Base-by-base conservation (phyloP, 108 stramenopile genomes). In the Schizochytrium sp. region DNA sequence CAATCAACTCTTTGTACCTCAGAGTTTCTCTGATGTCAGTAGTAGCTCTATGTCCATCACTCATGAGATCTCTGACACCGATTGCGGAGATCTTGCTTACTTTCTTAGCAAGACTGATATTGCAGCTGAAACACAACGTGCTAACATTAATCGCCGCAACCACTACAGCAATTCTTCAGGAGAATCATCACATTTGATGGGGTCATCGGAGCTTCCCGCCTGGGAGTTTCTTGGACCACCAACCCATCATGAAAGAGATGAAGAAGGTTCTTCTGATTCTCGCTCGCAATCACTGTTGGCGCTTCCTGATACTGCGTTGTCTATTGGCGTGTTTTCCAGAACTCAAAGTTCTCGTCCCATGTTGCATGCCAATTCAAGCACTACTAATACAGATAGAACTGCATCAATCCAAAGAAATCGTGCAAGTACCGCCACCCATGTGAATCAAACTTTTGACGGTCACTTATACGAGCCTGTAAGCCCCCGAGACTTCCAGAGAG, bases 41-140 rank as follows among this genome's bases (percentile, higher is more conserved):
- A n/a, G 19, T n/a, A n/a, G 0, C 19, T n/a, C 17, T 60, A n/a
- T n/a, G 59, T n/a, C 59, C 59, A n/a, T n/a, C 59, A n/a, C 2
- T 60, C 19, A 17, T 1, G 59, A n/a, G 59, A 2, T n/a, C 59
- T n/a, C 12, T 15, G 64, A 69, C 44, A 12, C 15, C 10, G 64
- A 69, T 38, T 69, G 64, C 64, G 40, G 42, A 44, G 64, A 69
- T 38, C 64, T 69, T 69, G 64, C 64, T 12, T 38, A 69, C 19
- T 44, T 8, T 38, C 28, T 69, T 8, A 38, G 64, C 40, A 69
- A 38, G 8, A 69, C 64, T 7, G 64, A 69, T 7, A 7, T 69
- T 44, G 19, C 3, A 44, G 64, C 8, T 69, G 42, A 69, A 12
- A 44, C 42, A 69, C 64, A 15, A 15, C 28, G 12, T 15, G 2